These are phyloP conservation scores for Phytophthora sp. DNA, from an alignment of 352 stramenopile species.

Conservation along the genomic window DNA sequence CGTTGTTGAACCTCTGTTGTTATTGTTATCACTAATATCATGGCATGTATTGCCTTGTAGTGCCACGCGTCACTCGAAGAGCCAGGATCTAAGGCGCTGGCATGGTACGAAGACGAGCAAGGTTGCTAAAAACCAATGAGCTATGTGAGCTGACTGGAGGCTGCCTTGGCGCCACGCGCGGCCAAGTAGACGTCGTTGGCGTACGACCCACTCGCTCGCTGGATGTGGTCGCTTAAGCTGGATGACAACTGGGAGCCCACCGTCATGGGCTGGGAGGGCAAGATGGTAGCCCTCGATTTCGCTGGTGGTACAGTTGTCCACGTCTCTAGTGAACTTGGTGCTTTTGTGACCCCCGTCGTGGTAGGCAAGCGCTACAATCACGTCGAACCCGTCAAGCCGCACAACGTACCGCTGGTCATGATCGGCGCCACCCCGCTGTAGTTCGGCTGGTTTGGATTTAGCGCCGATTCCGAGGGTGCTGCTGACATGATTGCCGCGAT, in stretches of 20 bases:
- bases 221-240: constrained; percentile 83
- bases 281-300: constrained; percentile 80
- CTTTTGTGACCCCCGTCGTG: constrained; percentile 66
- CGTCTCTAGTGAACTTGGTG: constrained; percentile 77
- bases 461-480: constrained; percentile 61
- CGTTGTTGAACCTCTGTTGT: too few species aligned
- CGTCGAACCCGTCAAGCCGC: constrained; percentile 68
- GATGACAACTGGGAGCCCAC: constrained; percentile 51
- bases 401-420: constrained; percentile 89
- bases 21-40: too few species aligned
- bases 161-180: too few species aligned
- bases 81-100: too few species aligned
- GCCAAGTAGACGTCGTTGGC: constrained; percentile 86
- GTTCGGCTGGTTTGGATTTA: constrained; percentile 89
- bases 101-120: too few species aligned
- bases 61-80: too few species aligned
- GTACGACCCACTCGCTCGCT: constrained; percentile 85
- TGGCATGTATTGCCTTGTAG: too few species aligned
- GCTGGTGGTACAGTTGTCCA: constrained; percentile 86
- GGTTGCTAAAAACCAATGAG: too few species aligned
- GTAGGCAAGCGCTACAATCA: constrained; percentile 80
- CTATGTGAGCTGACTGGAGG: too few species aligned
- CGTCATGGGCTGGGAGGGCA: constrained; percentile 63
- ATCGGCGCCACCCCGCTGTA: constrained; percentile 79
- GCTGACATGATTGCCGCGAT: constrained; percentile 67